Conservation (phyloP, 2,329 filamentous ascomycete species). For the Chalaropsis thielavioides region DNA sequence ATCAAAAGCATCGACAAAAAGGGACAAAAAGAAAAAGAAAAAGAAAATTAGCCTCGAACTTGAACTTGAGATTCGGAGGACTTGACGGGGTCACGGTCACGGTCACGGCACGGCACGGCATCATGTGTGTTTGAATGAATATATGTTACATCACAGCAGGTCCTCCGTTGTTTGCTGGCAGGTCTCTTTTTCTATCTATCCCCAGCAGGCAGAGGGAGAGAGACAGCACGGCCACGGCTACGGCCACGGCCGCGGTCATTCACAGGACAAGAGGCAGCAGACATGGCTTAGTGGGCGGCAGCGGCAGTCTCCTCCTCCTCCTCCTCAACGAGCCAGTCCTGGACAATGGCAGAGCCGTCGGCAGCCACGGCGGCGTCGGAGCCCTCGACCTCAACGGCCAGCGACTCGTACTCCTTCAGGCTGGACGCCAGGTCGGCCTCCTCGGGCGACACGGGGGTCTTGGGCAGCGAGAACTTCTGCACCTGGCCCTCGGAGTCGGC, state of each 20-base stretch:
- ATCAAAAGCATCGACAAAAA: no score
- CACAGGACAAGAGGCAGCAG: no score
- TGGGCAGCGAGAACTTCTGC: conserved; percentile 69
- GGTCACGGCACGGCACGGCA: not conserved
- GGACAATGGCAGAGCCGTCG: conserved; percentile 40
- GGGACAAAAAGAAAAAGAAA: no score
- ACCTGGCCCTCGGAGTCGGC: conserved; percentile 82
- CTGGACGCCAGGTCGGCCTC: conserved; percentile 85
- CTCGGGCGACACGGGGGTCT: conserved; percentile 76
- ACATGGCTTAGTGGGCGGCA: conserved; percentile 32
- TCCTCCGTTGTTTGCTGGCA: no score
- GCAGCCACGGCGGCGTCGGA: conserved; percentile 50
- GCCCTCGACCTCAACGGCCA: conserved; percentile 90
- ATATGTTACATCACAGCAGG: not conserved
- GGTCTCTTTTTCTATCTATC: no score
- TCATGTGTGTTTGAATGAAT: not conserved
- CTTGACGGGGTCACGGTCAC: no score
- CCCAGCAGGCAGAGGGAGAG: no score
- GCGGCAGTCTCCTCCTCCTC: conserved; percentile 38
- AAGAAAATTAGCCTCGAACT: no score
- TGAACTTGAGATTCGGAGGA: no score
- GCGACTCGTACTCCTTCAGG: conserved; percentile 85
- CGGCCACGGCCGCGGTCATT: no score
- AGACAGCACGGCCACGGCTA: no score
- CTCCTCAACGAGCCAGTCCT: conserved; percentile 77